Conservation (phyloP, 2,329 filamentous ascomycete species). For the Shiraia sp. region DNA sequence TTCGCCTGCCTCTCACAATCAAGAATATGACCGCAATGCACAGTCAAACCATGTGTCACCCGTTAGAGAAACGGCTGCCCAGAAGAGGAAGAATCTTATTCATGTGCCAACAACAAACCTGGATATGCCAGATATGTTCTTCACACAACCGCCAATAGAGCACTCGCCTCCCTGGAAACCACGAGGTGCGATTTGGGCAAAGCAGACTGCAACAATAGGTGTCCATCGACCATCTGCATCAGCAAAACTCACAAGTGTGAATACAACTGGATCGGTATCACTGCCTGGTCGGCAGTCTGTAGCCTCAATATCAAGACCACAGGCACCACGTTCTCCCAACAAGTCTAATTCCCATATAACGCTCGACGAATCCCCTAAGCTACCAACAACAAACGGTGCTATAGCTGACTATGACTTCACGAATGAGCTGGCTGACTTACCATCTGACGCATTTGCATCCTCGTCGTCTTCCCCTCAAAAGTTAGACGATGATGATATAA, state of each 20-base stretch:
- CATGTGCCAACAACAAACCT: slow-evolving; percentile 47
- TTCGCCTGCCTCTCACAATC: slow-evolving; percentile 13
- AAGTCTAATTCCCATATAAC: slow-evolving; percentile 14
- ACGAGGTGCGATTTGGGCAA: slow-evolving; percentile 54
- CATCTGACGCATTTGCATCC: slow-evolving; percentile 70
- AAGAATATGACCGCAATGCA: slow-evolving; percentile 10
- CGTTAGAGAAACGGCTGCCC: slow-evolving; percentile 24
- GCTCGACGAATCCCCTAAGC: slow-evolving; percentile 15
- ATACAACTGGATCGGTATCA: slow-evolving; percentile 29
- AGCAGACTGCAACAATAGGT: slow-evolving; percentile 35
- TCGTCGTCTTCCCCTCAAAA: slow-evolving; percentile 54
- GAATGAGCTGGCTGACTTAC: slow-evolving; percentile 57
- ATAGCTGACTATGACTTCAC: slow-evolving; percentile 39
- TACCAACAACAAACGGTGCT: slow-evolving; percentile 4
- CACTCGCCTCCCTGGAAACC: slow-evolving; percentile 50
- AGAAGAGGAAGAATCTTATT: slow-evolving; percentile 48
- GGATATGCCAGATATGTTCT: slow-evolving; percentile 48
- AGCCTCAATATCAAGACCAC: slow-evolving; percentile 25
- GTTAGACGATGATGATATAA: slow-evolving; percentile 28
- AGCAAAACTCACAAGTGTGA: slow-evolving; percentile 12
- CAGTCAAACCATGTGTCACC: slow-evolving; percentile 19
- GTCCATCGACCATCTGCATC: slow-evolving; percentile 28
- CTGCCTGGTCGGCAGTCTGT: slow-evolving; percentile 31
- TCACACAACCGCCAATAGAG: slow-evolving; percentile 50
- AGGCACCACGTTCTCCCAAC: slow-evolving; percentile 11